Conservation (phyloP, 129 eudicot genomes). For the Ambrosia trifida region DNA sequence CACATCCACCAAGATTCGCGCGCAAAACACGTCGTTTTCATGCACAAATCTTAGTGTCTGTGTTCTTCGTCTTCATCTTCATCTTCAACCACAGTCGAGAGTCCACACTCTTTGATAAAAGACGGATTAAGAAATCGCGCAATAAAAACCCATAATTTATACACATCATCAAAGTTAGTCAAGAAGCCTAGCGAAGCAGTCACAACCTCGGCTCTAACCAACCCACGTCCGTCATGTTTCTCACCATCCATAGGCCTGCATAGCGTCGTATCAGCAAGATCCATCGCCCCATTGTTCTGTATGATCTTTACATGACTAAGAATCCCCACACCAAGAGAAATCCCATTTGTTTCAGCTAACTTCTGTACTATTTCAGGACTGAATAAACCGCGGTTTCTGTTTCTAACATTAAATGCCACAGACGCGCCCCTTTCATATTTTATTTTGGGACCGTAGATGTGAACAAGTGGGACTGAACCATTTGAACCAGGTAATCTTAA, state of each 20-base stretch:
- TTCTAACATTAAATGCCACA: conserved; percentile 60
- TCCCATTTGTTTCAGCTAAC: conserved; percentile 60
- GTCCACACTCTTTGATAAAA: conserved; percentile 47
- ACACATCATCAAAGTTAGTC: conserved; percentile 64
- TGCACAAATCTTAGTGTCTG: conserved; percentile 27
- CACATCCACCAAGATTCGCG: conserved; percentile 14
- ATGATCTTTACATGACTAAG: conserved; percentile 56
- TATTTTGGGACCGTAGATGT: conserved; percentile 63
- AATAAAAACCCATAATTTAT: conserved; percentile 65
- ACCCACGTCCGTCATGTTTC: conserved; percentile 37
- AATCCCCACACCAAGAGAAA: conserved; percentile 66
- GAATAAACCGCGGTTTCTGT: conserved; percentile 44
- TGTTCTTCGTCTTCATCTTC: conserved; percentile 29
- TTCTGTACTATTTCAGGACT: conserved; percentile 65
- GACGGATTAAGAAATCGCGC: conserved; percentile 57
- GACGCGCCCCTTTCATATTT: conserved; percentile 63
- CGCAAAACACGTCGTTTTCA: conserved; percentile 27
- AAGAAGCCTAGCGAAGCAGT: conserved; percentile 69
- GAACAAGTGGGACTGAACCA: conserved; percentile 49
- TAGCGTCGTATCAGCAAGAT: conserved; percentile 41
- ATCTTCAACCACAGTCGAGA: conserved; percentile 44
- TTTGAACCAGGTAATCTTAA: conserved; percentile 39
- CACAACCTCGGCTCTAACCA: conserved; percentile 62
- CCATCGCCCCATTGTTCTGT: conserved; percentile 30
- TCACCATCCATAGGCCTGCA: conserved; percentile 56